Conservation (phyloP, 805 yeast species). For the Wickerhamomyces queroliae region DNA sequence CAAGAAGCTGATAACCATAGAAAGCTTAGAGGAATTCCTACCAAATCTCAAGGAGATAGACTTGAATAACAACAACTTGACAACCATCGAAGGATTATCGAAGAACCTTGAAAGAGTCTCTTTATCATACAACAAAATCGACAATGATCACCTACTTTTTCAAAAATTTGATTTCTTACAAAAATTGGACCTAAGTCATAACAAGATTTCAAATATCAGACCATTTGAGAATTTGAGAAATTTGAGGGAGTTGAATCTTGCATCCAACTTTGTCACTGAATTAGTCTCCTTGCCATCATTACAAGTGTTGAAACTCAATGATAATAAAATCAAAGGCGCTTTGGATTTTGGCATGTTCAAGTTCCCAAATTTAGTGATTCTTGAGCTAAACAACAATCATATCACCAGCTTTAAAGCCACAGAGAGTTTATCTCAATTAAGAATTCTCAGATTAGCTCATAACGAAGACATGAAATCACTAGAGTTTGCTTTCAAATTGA, state of each 20-base stretch:
- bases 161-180: slow-evolving; percentile 17
- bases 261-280: slow-evolving; percentile 30
- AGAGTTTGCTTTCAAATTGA: background rate
- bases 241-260: slow-evolving; percentile 20
- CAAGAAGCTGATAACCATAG: slow-evolving; percentile 29
- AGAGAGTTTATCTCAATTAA: slow-evolving; percentile 24
- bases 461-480: slow-evolving; percentile 11
- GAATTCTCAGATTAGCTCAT: slow-evolving; percentile 36
- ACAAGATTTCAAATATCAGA: slow-evolving; percentile 29
- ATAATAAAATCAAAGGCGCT: slow-evolving; percentile 25
- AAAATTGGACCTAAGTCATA: slow-evolving; percentile 31
- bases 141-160: slow-evolving; percentile 15
- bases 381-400: slow-evolving; percentile 26
- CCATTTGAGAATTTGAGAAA: slow-evolving; percentile 21
- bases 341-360: slow-evolving; percentile 4
- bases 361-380: slow-evolving; percentile 25
- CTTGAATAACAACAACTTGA: slow-evolving; percentile 10
- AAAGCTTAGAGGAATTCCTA: slow-evolving; percentile 33
- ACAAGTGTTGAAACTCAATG: slow-evolving; percentile 29
- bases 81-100: slow-evolving; percentile 20
- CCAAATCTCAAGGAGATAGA: slow-evolving; percentile 26
- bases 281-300: slow-evolving; percentile 15
- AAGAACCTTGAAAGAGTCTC: slow-evolving; percentile 4
- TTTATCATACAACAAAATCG: slow-evolving; percentile 13
- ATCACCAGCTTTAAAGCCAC: slow-evolving; percentile 25